Conservation (phyloP, 2,329 filamentous ascomycete species). For the Aspergillus terreus region DNA sequence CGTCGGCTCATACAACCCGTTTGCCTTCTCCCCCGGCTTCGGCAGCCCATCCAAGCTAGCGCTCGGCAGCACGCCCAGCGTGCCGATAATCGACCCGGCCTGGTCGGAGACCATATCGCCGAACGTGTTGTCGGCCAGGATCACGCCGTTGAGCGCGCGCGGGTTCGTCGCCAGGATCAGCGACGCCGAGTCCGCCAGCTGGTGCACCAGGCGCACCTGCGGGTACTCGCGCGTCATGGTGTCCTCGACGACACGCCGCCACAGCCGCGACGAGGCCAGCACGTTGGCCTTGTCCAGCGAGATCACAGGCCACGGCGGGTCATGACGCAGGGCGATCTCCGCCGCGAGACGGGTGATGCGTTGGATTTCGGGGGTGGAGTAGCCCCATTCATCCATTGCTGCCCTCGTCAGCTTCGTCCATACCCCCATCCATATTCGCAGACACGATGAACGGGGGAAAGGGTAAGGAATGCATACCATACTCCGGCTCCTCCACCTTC, state of each 20-base stretch:
- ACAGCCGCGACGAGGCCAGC: slow-evolving; percentile 77
- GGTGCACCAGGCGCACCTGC: slow-evolving; percentile 72
- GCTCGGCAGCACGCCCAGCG: slow-evolving; percentile 77
- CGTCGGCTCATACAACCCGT: slow-evolving; percentile 91
- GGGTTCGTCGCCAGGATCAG: slow-evolving; percentile 94
- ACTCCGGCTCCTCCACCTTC: slow-evolving; percentile 36
- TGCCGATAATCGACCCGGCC: slow-evolving; percentile 83
- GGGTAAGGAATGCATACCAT: slow-evolving; percentile 47
- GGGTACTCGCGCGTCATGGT: slow-evolving; percentile 81
- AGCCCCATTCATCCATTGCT: slow-evolving; percentile 75
- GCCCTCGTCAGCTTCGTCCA: not conserved
- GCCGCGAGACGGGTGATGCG: slow-evolving; percentile 75
- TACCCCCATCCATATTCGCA: too few relatives aligned
- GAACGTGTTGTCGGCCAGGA: slow-evolving; percentile 86
- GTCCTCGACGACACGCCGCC: slow-evolving; percentile 77
- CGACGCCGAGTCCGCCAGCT: slow-evolving; percentile 85
- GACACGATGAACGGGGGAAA: not conserved
- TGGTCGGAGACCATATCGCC: slow-evolving; percentile 93
- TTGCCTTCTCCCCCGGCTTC: slow-evolving; percentile 67
- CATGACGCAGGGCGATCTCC: slow-evolving; percentile 67
- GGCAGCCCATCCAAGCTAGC: slow-evolving; percentile 80
- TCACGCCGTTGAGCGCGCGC: slow-evolving; percentile 73
- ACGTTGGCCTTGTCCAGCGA: slow-evolving; percentile 93
- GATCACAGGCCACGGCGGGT: slow-evolving; percentile 71
- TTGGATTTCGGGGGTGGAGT: slow-evolving; percentile 75